A percentile compares a stretch with the other conserved stretches of the same genome.
These are phyloP conservation scores for Polytolypa hystricis DNA, from an alignment of 2,329 filamentous ascomycete genomes.

Conservation along the genomic window DNA sequence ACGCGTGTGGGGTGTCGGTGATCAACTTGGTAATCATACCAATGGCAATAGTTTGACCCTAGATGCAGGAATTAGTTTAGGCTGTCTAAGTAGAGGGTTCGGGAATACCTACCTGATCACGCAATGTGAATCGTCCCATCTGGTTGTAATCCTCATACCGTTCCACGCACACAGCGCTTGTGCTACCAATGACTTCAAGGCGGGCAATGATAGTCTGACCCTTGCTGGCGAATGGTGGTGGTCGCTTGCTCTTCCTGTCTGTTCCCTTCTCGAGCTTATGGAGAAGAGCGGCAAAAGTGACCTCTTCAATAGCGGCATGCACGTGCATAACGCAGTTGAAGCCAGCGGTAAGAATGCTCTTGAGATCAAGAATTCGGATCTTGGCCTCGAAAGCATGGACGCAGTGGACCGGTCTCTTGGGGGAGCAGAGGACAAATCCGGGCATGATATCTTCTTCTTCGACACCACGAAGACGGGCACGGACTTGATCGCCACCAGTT, in stretches of 20 bases:
- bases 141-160: constrained; percentile 93
- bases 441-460: constrained; percentile 96
- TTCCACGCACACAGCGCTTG: constrained; percentile 83
- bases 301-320: constrained; percentile 93
- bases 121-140: constrained; percentile 77
- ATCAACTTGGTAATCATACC: constrained; percentile 96
- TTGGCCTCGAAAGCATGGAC: constrained; percentile 88
- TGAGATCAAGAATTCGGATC: constrained; percentile 87
- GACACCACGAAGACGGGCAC: constrained; percentile 80
- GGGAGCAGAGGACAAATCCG: constrained; percentile 91
- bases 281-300: constrained; percentile 76
- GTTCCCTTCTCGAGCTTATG: constrained; percentile 96
- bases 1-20: constrained; percentile 23
- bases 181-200: constrained; percentile 74
- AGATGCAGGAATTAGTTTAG: constrained; percentile 16
- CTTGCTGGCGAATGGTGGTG: constrained; percentile 77
- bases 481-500: constrained; percentile 89
- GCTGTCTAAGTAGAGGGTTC: constrained; percentile 11
- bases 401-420: constrained; percentile 84
- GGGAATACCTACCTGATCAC: constrained; percentile 59
- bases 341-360: constrained; percentile 83
- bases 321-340: constrained; percentile 98
- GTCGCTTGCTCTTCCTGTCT: constrained; percentile 79
- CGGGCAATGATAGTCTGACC: constrained; percentile 82
- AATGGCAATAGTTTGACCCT: constrained; percentile 99